Conservation (phyloP, 2,329 filamentous ascomycete species). For the Aspergillus hiratsukae region DNA sequence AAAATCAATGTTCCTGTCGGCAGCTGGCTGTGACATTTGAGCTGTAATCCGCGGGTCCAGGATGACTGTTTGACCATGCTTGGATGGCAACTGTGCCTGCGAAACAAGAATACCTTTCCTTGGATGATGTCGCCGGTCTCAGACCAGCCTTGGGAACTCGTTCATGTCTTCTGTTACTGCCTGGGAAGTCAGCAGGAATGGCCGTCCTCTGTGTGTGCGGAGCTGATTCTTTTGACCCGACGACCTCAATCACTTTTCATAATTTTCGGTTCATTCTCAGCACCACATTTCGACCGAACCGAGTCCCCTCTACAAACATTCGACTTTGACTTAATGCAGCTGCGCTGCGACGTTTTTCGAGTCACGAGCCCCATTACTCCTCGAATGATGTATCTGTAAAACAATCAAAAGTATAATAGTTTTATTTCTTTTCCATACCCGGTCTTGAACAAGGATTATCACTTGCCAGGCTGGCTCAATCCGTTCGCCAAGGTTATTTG, state of each 20-base stretch:
- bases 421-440: neutral
- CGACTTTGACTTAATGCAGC: neutral
- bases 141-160: neutral
- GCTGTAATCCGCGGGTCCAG: neutral
- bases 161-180: neutral
- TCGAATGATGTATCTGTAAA: neutral
- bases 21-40: neutral
- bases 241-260: no score
- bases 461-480: neutral
- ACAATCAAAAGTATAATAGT: no score
- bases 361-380: neutral
- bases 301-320: no score
- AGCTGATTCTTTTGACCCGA: neutral
- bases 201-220: neutral
- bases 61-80: neutral
- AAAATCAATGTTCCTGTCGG: neutral
- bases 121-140: neutral
- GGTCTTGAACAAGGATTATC: neutral
- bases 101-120: neutral
- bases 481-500: neutral
- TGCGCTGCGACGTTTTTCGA: neutral
- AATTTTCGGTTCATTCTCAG: no score
- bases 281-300: no score
- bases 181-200: neutral
- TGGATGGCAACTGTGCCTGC: neutral